phyloP scores from a whole-genome alignment of 2,329 filamentous ascomycete genomes.

The Boeremia exigua region DNA sequence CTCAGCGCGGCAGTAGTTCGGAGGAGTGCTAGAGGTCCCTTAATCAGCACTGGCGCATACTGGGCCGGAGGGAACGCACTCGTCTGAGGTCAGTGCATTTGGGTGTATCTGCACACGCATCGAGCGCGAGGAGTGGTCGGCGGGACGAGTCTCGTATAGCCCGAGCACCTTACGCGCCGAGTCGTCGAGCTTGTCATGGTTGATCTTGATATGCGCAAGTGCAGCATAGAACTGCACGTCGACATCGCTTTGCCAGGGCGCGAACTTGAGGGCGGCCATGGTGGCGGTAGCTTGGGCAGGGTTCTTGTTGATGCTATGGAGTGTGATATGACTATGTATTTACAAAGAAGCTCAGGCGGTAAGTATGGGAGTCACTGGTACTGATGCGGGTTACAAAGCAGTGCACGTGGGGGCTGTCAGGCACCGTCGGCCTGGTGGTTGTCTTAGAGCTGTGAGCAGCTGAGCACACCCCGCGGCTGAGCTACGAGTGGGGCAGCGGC shows the following conservation, averaged over 20 bases:
- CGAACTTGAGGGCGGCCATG: constrained; percentile 70
- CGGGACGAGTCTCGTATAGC: constrained; percentile 81
- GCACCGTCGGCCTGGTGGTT: constrained; percentile 26
- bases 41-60: constrained; percentile 18
- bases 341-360: constrained; percentile 8
- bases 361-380: constrained; percentile 28
- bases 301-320: constrained; percentile 2
- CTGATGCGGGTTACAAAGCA: constrained; percentile 9
- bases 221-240: constrained; percentile 94
- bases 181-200: constrained; percentile 96
- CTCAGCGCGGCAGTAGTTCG: constrained; percentile 75
- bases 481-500: constrained; percentile 19
- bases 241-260: constrained; percentile 90
- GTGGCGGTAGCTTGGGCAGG: constrained; percentile 11
- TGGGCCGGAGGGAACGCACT: constrained; percentile 62
- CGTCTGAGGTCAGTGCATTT: constrained; percentile 80
- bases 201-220: constrained; percentile 91
- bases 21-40: constrained; percentile 32
- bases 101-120: constrained; percentile 90
- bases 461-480: constrained; percentile 3
- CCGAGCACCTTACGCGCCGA: constrained; percentile 86
- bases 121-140: constrained; percentile 74
- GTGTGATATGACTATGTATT: neutral
- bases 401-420: constrained; percentile 34
- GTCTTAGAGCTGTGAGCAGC: constrained; percentile 20